phyloP scores from a whole-genome alignment of 1,284 basidiomycete species.

The Austroboletus niveus region DNA sequence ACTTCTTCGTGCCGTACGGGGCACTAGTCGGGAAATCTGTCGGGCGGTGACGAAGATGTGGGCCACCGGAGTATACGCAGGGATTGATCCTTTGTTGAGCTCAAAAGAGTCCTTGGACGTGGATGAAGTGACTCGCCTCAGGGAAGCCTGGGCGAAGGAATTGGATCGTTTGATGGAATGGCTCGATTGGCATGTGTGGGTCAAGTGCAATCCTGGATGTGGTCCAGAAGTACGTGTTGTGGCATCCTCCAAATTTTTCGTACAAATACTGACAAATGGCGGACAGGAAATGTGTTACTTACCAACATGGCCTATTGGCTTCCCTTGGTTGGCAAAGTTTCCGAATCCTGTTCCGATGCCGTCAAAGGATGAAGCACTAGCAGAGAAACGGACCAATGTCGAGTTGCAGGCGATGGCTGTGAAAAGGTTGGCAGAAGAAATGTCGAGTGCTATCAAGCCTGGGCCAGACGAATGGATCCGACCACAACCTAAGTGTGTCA shows the following conservation, averaged over 20 bases:
- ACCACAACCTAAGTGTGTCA: slow-evolving; percentile 24
- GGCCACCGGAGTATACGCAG: slow-evolving; percentile 36
- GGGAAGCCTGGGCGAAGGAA: background rate
- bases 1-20: slow-evolving; percentile 35
- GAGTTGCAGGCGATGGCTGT: background rate
- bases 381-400: background rate
- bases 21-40: slow-evolving; percentile 45
- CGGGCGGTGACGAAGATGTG: slow-evolving; percentile 44
- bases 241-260: background rate
- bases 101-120: background rate
- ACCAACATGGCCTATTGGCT: background rate
- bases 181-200: background rate
- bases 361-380: too few species aligned
- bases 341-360: background rate
- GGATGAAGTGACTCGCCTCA: background rate
- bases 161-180: background rate
- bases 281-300: background rate
- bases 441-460: background rate
- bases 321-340: background rate
- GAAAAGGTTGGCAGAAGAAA: background rate
- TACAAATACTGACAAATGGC: background rate
- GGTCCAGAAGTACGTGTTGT: background rate
- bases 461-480: slow-evolving; percentile 22
- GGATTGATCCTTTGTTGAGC: slow-evolving; percentile 25
- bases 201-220: background rate